Evolutionary conservation across 2,329 filamentous ascomycete genomes (phyloP).

Genomic region (Sarocladiaceae sp.): DNA sequence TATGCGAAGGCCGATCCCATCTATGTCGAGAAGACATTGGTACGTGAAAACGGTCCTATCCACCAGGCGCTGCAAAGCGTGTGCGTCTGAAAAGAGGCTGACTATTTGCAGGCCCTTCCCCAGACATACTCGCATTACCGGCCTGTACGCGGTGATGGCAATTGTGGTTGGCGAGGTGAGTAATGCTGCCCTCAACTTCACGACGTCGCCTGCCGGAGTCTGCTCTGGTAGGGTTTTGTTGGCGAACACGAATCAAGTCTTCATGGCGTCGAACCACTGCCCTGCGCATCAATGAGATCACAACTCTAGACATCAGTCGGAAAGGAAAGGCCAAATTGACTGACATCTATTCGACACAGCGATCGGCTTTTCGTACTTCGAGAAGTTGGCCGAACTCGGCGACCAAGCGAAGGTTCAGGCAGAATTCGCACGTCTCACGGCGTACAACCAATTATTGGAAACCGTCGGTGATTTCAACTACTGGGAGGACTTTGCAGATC

Average conservation of each 20-base stretch:
- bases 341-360: conserved; percentile 48
- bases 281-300: neutral
- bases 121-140: conserved; percentile 85
- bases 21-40: conserved; percentile 82
- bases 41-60: conserved; percentile 41
- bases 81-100: no score
- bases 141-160: conserved; percentile 84
- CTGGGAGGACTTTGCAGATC: conserved; percentile 78
- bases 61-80: no score
- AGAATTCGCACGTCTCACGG: conserved; percentile 69
- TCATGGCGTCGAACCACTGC: no score
- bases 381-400: conserved; percentile 68
- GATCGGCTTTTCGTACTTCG: conserved; percentile 89
- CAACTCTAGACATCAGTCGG: no score
- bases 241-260: no score
- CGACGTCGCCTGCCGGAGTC: no score
- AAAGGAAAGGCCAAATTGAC: no score
- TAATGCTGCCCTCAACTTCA: no score
- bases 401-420: conserved; percentile 61
- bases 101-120: conserved; percentile 61
- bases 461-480: conserved; percentile 67
- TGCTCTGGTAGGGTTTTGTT: no score
- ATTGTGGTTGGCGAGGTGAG: conserved; percentile 97
- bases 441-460: conserved; percentile 66
- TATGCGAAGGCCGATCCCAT: conserved; percentile 85